phyloP scores from a whole-genome alignment of 1,284 basidiomycete species.

The Fomitopsis pinicola region DNA sequence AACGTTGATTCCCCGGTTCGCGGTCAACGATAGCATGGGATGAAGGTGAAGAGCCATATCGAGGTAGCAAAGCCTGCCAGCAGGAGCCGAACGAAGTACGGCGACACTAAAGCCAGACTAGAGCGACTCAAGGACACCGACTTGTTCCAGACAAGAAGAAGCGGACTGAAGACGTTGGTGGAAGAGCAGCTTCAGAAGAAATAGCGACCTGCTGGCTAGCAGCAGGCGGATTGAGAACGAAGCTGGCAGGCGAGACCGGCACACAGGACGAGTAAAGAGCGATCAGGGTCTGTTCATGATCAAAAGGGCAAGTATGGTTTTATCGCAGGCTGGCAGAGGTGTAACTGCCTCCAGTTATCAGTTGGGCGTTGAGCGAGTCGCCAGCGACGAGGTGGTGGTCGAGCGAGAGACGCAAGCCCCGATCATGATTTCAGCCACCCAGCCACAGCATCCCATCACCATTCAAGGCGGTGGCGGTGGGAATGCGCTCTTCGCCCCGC shows the following conservation, averaged over 20 bases:
- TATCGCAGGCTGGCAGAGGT: no score
- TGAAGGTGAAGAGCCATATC: not conserved
- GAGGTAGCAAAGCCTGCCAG: not conserved
- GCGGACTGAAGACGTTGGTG: not conserved
- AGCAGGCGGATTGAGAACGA: not conserved
- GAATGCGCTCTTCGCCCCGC: no score
- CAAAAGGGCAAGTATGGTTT: no score
- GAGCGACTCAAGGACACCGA: not conserved
- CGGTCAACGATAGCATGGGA: not conserved
- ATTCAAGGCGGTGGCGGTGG: no score
- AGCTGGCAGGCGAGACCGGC: not conserved
- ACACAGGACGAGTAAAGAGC: not conserved
- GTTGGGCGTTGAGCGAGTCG: no score
- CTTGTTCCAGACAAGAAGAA: not conserved
- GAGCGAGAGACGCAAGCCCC: no score
- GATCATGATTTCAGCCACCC: no score
- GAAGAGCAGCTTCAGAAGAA: not conserved
- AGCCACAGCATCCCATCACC: no score
- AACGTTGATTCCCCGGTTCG: not conserved
- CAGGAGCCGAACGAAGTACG: not conserved
- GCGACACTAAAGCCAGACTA: not conserved
- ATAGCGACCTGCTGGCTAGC: not conserved
- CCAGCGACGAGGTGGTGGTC: no score
- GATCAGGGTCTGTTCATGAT: not conserved
- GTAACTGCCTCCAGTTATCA: no score